Conservation (phyloP, 2,329 filamentous ascomycete genomes). For the Lachnellula subtilissima region DNA sequence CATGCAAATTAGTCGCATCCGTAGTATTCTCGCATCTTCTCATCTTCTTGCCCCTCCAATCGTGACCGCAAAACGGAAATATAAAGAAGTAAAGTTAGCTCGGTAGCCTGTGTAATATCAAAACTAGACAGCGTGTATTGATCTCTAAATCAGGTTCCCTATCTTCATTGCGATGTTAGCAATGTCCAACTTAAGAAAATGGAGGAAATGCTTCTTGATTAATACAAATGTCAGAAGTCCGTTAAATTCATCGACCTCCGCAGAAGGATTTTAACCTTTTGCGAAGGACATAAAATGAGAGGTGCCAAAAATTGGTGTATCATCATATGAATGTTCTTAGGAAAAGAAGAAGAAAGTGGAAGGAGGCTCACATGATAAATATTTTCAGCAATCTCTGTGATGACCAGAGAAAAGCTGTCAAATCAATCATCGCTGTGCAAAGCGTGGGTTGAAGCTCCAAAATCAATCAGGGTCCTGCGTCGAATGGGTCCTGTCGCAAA, state of each 20-base stretch:
- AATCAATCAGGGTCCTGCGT: too few relatives aligned
- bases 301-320: slow-evolving; percentile 87
- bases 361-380: not conserved
- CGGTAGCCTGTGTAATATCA: not conserved
- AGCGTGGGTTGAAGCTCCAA: too few relatives aligned
- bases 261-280: slow-evolving; percentile 37
- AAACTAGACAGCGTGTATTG: not conserved
- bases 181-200: not conserved
- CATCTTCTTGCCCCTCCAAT: not conserved
- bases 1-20: too few relatives aligned
- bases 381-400: not conserved
- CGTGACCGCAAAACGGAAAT: not conserved
- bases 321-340: slow-evolving; percentile 54
- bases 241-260: slow-evolving; percentile 70
- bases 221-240: slow-evolving; percentile 67
- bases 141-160: not conserved
- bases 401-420: not conserved
- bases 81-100: not conserved
- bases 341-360: not conserved
- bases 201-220: not conserved
- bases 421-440: not conserved
- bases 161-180: not conserved
- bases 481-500: too few relatives aligned
- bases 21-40: too few relatives aligned
- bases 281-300: slow-evolving; percentile 74